A percentile compares a stretch with the other conserved stretches of the same genome.
phyloP scores from a whole-genome alignment of 495 filamentous ascomycete genomes.

The Penicillium malachiteum region DNA sequence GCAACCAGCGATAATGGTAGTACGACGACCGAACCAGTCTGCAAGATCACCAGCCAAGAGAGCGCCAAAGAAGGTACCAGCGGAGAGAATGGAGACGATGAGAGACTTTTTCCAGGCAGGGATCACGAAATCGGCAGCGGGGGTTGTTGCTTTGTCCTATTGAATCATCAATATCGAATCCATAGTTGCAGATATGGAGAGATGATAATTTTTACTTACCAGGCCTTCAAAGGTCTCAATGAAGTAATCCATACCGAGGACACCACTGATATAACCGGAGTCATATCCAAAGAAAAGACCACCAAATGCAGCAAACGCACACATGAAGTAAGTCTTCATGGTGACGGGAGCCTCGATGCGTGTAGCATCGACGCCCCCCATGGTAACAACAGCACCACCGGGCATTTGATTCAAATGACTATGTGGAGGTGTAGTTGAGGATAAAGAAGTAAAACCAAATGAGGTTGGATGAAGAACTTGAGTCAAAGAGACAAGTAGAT shows the following conservation, averaged over 20 bases:
- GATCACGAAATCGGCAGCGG: slow-evolving; percentile 38
- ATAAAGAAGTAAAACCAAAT: background rate
- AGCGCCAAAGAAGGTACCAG: slow-evolving; percentile 75
- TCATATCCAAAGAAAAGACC: slow-evolving; percentile 59
- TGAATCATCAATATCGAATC: too few relatives aligned
- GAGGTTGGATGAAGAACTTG: slow-evolving; percentile 1
- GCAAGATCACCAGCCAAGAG: slow-evolving; percentile 68
- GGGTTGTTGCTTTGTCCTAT: slow-evolving; percentile 26
- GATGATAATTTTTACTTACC: slow-evolving; percentile 18
- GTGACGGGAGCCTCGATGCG: slow-evolving; percentile 64
- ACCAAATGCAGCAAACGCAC: slow-evolving; percentile 59
- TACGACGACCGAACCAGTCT: slow-evolving; percentile 66
- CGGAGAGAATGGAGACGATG: slow-evolving; percentile 71
- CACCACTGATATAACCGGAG: slow-evolving; percentile 56
- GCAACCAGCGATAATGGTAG: slow-evolving; percentile 66
- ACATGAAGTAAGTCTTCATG: slow-evolving; percentile 60
- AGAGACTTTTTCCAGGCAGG: slow-evolving; percentile 55
- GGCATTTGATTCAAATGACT: slow-evolving; percentile 18
- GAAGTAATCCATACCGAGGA: slow-evolving; percentile 54
- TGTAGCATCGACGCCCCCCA: slow-evolving; percentile 37
- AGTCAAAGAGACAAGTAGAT: background rate
- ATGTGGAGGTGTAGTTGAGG: background rate
- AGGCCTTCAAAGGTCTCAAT: slow-evolving; percentile 41
- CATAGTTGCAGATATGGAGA: too few relatives aligned
- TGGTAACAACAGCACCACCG: slow-evolving; percentile 19